phyloP scores from a whole-genome alignment of 2,329 filamentous ascomycete species.

The Zasmidium citrigriseum region DNA sequence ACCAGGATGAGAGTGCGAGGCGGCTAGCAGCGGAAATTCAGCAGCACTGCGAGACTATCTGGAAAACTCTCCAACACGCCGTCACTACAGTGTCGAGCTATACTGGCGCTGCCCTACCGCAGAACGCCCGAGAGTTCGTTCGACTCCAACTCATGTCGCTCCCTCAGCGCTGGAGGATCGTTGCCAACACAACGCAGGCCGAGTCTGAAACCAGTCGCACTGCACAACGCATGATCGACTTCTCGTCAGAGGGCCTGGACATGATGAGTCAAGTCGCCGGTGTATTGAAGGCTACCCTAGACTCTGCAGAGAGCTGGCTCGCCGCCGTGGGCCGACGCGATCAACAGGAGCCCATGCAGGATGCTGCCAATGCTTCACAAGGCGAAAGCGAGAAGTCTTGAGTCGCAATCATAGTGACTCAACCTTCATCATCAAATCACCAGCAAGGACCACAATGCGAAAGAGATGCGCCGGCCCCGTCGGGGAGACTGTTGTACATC shows the following conservation, averaged over 20 bases:
- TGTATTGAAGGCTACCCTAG: slow-evolving; percentile 84
- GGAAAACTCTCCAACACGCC: slow-evolving; percentile 67
- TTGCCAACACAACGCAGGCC: slow-evolving; percentile 47
- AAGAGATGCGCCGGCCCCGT: neutral
- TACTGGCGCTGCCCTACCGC: slow-evolving; percentile 85
- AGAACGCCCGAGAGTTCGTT: slow-evolving; percentile 83
- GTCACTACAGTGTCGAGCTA: slow-evolving; percentile 86
- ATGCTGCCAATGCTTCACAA: slow-evolving; percentile 12
- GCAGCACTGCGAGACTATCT: slow-evolving; percentile 55
- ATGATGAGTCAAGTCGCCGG: slow-evolving; percentile 92
- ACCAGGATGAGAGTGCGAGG: slow-evolving; percentile 44
- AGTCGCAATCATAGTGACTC: neutral
- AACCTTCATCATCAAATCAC: too few relatives aligned
- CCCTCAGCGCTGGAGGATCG: slow-evolving; percentile 78
- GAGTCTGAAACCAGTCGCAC: slow-evolving; percentile 51
- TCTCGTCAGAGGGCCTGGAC: slow-evolving; percentile 87
- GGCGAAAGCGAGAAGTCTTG: slow-evolving; percentile 18
- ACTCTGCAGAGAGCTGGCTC: slow-evolving; percentile 90
- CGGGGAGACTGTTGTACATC: neutral
- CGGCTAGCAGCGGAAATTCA: slow-evolving; percentile 76
- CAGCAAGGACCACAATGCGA: neutral
- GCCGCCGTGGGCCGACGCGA: slow-evolving; percentile 47
- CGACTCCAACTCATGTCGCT: slow-evolving; percentile 80
- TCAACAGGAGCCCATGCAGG: slow-evolving; percentile 14
- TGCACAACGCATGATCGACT: slow-evolving; percentile 77